A percentile compares a stretch with the other conserved stretches of the same genome.
These are phyloP conservation scores for Paramecium biaurelia DNA, from an alignment of 73 alveolate genomes.

Conservation along the genomic window DNA sequence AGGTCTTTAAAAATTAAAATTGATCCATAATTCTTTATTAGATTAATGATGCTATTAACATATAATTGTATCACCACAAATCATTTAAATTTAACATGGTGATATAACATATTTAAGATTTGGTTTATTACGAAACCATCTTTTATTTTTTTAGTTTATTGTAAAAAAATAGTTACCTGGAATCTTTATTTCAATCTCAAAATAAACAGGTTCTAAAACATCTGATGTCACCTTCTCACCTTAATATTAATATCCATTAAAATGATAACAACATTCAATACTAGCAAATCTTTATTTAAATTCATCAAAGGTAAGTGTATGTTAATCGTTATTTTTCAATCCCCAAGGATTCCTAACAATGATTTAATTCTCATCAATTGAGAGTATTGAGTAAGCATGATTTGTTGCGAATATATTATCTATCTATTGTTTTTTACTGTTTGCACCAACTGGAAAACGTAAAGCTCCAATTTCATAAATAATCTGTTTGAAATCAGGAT, in stretches of 20 bases:
- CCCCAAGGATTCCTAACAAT: not conserved
- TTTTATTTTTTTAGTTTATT: not conserved
- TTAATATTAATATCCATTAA: not conserved
- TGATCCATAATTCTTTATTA: slow-evolving; percentile 32
- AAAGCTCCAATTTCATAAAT: not conserved
- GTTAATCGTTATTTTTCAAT: not conserved
- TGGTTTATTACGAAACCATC: not conserved
- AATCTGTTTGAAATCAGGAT: not conserved
- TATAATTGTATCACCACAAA: not conserved
- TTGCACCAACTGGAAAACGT: slow-evolving; percentile 5
- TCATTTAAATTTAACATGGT: not conserved
- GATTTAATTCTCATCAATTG: not conserved
- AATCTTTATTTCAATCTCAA: not conserved
- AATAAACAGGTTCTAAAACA: not conserved
- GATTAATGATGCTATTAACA: not conserved
- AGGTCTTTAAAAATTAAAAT: not conserved
- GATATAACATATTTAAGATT: not conserved
- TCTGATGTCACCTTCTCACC: not conserved
- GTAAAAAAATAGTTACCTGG: not conserved
- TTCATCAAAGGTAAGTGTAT: not conserved
- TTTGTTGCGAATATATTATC: not conserved
- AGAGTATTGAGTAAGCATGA: slow-evolving; percentile 9
- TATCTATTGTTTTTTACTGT: not conserved
- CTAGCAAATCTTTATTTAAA: not conserved
- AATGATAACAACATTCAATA: not conserved